A percentile compares a stretch with the other conserved stretches of the same genome.
Evolutionary conservation across 2,329 filamentous ascomycete species (phyloP).

Genomic region (Sporothrix brunneoviolacea): DNA sequence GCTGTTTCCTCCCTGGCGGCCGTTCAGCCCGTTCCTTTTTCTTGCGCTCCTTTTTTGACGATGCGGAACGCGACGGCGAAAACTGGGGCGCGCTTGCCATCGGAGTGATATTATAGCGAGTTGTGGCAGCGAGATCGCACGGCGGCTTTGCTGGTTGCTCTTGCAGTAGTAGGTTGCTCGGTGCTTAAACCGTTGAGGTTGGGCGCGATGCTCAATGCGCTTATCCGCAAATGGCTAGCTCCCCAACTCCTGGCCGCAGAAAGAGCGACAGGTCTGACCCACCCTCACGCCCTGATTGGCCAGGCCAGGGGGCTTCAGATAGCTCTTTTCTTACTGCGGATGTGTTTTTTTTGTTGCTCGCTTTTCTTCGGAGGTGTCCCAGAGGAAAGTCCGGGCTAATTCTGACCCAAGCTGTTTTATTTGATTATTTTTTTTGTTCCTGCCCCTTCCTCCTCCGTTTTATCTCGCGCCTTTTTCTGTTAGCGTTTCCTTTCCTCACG

Average conservation of each 20-base stretch:
- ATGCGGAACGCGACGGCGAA: constrained; percentile 1
- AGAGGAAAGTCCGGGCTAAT: constrained; percentile 11
- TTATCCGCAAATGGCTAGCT: constrained; percentile 6
- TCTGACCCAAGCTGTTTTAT: background rate
- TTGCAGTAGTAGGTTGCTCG: background rate
- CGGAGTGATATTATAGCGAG: constrained; percentile 15
- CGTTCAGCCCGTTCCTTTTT: too few species aligned
- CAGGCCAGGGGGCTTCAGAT: background rate
- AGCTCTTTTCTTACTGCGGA: constrained; percentile 8
- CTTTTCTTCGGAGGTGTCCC: constrained; percentile 12
- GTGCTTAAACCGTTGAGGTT: constrained; percentile 12
- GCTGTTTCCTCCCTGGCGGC: too few species aligned
- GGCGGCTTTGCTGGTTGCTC: background rate
- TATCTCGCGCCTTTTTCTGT: constrained; percentile 8
- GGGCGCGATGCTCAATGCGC: background rate
- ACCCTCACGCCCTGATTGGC: constrained; percentile 11
- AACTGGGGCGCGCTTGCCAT: constrained; percentile 11
- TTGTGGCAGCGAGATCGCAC: constrained; percentile 12
- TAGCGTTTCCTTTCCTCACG: constrained; percentile 1
- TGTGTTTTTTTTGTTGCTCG: constrained; percentile 7
- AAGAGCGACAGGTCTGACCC: background rate
- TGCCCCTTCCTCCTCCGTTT: constrained; percentile 2
- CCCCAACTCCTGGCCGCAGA: background rate
- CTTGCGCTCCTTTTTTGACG: constrained; percentile 2
- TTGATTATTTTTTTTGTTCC: constrained; percentile 9